Conservation (phyloP, 2,329 filamentous ascomycete species). For the Neopestalotiopsis clavispora region DNA sequence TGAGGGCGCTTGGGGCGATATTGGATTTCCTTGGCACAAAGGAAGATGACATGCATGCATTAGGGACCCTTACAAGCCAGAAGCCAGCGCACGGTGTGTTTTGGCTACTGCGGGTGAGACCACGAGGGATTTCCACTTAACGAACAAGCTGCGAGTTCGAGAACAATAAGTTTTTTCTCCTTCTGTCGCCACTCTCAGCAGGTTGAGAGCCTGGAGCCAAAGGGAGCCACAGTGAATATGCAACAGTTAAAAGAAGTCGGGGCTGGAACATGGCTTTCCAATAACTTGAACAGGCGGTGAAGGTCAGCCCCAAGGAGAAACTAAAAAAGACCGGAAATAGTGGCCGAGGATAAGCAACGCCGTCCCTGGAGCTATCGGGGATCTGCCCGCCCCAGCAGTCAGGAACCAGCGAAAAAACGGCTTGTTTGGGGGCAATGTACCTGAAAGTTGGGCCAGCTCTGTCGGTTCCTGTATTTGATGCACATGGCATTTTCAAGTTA, state of each 20-base stretch:
- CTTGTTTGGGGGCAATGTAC: background rate
- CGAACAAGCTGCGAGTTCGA: background rate
- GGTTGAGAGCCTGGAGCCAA: background rate
- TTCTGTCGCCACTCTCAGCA: background rate
- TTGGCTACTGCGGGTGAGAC: slow-evolving; percentile 1
- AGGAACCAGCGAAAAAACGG: background rate
- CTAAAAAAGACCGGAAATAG: background rate
- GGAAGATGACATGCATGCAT: background rate
- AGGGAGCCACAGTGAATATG: too few species aligned
- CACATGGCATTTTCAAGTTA: background rate
- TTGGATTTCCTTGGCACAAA: background rate
- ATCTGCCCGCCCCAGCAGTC: background rate
- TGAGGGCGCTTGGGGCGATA: background rate
- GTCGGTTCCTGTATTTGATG: background rate
- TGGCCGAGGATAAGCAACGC: slow-evolving; percentile 1
- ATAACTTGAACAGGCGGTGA: background rate
- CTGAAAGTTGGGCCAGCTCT: background rate
- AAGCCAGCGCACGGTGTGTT: background rate
- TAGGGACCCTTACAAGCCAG: background rate
- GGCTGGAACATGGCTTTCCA: background rate
- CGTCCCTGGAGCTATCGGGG: background rate
- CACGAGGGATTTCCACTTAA: background rate
- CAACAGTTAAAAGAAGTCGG: background rate
- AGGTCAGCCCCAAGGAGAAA: background rate
- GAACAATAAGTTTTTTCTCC: background rate